Conservation (phyloP, 208 protist species). For the Wallacemonas rigidus region DNA sequence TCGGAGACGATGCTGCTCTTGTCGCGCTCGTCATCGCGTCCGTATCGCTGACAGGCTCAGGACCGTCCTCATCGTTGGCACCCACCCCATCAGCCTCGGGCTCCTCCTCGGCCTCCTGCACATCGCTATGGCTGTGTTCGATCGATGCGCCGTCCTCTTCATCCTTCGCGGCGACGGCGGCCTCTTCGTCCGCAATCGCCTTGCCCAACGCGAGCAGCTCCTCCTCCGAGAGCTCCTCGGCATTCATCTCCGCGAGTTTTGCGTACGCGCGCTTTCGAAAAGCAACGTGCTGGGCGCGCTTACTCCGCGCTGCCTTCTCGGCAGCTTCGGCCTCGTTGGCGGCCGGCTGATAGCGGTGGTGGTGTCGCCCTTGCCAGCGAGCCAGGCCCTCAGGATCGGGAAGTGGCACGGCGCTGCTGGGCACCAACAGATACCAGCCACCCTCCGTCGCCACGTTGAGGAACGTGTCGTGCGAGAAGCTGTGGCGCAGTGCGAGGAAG, state of each 20-base stretch:
- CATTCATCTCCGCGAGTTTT: slow-evolving; percentile 22
- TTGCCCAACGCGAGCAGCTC: slow-evolving; percentile 27
- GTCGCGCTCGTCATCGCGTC: too few relatives aligned
- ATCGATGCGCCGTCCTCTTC: slow-evolving; percentile 11
- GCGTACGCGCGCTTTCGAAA: slow-evolving; percentile 8
- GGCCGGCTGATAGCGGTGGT: slow-evolving; percentile 39
- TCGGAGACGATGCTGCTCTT: not conserved
- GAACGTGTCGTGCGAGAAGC: slow-evolving; percentile 51
- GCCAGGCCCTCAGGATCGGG: slow-evolving; percentile 38
- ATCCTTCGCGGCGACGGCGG: slow-evolving; percentile 3
- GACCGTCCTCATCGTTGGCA: not conserved
- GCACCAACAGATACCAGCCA: slow-evolving; percentile 74
- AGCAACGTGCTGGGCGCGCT: not conserved
- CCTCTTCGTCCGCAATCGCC: slow-evolving; percentile 14
- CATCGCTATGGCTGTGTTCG: slow-evolving; percentile 1
- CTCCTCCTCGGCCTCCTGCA: slow-evolving; percentile 14
- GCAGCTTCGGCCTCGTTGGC: too few relatives aligned
- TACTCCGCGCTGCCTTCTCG: not conserved
- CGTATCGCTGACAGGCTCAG: too few relatives aligned
- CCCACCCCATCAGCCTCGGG: not conserved
- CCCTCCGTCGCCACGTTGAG: slow-evolving; percentile 55
- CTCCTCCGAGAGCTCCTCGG: slow-evolving; percentile 31
- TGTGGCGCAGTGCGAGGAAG: slow-evolving; percentile 74
- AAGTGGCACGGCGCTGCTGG: slow-evolving; percentile 43
- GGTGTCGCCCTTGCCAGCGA: slow-evolving; percentile 50